Evolutionary conservation across 75 land plant genomes (phyloP).

Genomic region (Cunninghamia lanceolata): DNA sequence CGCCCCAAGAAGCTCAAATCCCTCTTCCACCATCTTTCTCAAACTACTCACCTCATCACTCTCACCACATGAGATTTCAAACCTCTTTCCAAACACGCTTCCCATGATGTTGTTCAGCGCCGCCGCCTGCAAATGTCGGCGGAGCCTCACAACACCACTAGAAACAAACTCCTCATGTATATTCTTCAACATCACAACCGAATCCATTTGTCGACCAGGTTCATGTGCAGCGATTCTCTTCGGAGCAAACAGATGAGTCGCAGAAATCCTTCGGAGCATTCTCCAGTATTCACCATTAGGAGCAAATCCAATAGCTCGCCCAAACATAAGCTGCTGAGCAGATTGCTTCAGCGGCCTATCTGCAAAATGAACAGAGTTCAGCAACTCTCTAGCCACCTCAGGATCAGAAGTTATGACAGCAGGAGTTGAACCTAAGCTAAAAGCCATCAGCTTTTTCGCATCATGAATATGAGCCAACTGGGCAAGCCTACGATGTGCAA

Average conservation of each 20-base stretch:
- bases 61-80: conserved; percentile 15
- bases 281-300: conserved; percentile 74
- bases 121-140: conserved; percentile 33
- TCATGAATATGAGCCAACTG: conserved; percentile 10
- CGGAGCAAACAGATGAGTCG: conserved; percentile 62
- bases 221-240: conserved; percentile 59
- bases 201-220: conserved; percentile 34
- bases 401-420: conserved; percentile 51
- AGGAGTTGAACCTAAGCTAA: conserved; percentile 51
- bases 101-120: conserved; percentile 76
- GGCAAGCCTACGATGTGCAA: conserved; percentile 46
- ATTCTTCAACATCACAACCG: conserved; percentile 31
- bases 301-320: conserved; percentile 75
- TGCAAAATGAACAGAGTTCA: conserved; percentile 46
- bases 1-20: conserved; percentile 67
- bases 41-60: conserved; percentile 27
- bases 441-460: conserved; percentile 56
- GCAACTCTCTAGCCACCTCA: conserved; percentile 42
- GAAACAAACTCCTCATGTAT: conserved; percentile 22
- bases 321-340: conserved; percentile 63
- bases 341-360: conserved; percentile 77
- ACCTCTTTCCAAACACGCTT: conserved; percentile 62
- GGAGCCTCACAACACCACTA: conserved; percentile 17
- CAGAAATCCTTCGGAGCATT: conserved; percentile 52
- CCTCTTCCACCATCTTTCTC: conserved; percentile 56